These are phyloP conservation scores for Coccinonectria pachysandricola DNA, from an alignment of 2,329 filamentous ascomycete species.

Conservation along the genomic window DNA sequence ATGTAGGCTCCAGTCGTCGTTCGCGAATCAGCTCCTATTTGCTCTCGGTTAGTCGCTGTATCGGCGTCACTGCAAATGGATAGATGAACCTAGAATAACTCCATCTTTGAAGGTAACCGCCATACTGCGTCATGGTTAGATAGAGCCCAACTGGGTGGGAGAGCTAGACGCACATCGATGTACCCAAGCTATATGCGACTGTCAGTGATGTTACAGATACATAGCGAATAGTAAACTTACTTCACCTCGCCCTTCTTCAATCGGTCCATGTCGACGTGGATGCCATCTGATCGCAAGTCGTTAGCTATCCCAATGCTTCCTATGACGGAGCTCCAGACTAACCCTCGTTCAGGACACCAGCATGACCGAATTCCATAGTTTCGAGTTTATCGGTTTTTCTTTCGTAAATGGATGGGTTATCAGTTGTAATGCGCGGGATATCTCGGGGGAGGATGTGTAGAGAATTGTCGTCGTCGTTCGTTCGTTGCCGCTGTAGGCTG, in stretches of 20 bases:
- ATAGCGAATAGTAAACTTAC: slow-evolving; percentile 42
- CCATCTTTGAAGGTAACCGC: slow-evolving; percentile 98
- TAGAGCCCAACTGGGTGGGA: slow-evolving; percentile 15
- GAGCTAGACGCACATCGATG: slow-evolving; percentile 67
- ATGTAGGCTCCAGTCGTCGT: slow-evolving; percentile 98
- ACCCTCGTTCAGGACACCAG: slow-evolving; percentile 56
- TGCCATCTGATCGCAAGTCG: slow-evolving; percentile 62
- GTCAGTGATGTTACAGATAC: slow-evolving; percentile 6
- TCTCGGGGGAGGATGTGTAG: slow-evolving; percentile 10
- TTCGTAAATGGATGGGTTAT: slow-evolving; percentile 1
- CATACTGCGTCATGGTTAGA: slow-evolving; percentile 54
- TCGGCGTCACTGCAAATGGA: too few relatives aligned
- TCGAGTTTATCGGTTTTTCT: slow-evolving; percentile 1
- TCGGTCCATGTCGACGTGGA: slow-evolving; percentile 97
- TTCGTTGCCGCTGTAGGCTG: slow-evolving; percentile 20
- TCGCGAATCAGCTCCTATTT: slow-evolving; percentile 87
- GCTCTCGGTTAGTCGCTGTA: too few relatives aligned
- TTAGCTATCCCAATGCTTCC: too few relatives aligned
- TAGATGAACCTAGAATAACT: slow-evolving; percentile 85
- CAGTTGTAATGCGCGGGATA: slow-evolving; percentile 1
- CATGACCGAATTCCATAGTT: slow-evolving; percentile 53
- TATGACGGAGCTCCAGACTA: slow-evolving; percentile 19
- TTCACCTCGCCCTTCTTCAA: slow-evolving; percentile 99
- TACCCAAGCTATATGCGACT: slow-evolving; percentile 63
- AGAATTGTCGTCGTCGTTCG: slow-evolving; percentile 15